Evolutionary conservation across 306 rosid genomes (phyloP).

Genomic region (Dryas alaskensis): DNA sequence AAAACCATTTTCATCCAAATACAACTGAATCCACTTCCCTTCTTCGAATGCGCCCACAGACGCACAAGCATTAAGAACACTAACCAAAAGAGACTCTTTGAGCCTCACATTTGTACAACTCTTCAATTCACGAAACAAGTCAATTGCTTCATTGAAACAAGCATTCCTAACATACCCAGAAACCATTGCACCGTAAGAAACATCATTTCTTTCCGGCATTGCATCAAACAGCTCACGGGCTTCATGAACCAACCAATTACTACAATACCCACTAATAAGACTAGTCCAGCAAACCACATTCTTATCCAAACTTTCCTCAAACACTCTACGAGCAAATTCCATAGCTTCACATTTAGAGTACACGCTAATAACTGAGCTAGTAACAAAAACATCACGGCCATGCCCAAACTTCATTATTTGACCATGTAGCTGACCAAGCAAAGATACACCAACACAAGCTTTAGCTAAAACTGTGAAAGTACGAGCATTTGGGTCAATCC

Average conservation of each 20-base stretch:
- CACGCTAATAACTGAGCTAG: constrained; percentile 16
- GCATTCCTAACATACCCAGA: constrained; percentile 27
- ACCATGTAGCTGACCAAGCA: constrained; percentile 19
- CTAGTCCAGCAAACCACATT: constrained; percentile 33
- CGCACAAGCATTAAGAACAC: constrained; percentile 31
- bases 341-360: constrained; percentile 14
- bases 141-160: constrained; percentile 22
- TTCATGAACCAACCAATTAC: constrained; percentile 18
- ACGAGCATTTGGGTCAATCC: constrained; percentile 22
- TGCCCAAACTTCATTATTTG: constrained; percentile 27
- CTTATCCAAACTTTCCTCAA: constrained; percentile 12
- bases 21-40: constrained; percentile 26
- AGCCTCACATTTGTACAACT: background rate
- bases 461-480: constrained; percentile 20
- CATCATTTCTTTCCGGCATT: constrained; percentile 29
- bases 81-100: constrained; percentile 18
- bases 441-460: background rate
- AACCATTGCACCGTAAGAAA: constrained; percentile 31
- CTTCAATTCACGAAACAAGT: constrained; percentile 18
- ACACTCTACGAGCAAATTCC: constrained; percentile 20
- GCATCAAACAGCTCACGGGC: constrained; percentile 15
- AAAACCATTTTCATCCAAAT: constrained; percentile 5
- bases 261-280: constrained; percentile 23
- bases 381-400: constrained; percentile 18
- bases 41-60: constrained; percentile 25